Evolutionary conservation across 495 filamentous ascomycete genomes (phyloP).

Genomic region (Aspergillus steynii): DNA sequence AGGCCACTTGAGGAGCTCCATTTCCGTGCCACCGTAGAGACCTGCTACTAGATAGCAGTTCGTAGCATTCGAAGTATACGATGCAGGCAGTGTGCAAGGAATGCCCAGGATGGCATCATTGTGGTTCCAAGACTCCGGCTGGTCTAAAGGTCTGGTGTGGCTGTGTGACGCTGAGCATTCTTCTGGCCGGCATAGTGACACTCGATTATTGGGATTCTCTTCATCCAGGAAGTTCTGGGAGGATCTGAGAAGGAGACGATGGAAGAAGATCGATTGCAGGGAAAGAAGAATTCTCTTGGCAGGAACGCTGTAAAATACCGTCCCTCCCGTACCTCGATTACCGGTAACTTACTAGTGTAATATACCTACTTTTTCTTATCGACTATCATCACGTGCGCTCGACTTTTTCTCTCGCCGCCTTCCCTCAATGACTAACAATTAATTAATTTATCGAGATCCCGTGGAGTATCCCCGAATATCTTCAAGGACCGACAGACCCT

Average conservation of each 20-base stretch:
- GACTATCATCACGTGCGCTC: conserved; percentile 32
- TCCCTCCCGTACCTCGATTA: not conserved
- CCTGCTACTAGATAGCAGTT: not conserved
- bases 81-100: not conserved
- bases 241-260: not conserved
- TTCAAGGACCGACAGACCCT: not conserved
- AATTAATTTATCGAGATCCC: conserved; percentile 1
- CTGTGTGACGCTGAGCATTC: no score
- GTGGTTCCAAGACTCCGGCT: not conserved
- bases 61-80: not conserved
- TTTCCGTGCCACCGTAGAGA: no score
- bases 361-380: conserved; percentile 15
- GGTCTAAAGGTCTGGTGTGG: not conserved
- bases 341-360: not conserved
- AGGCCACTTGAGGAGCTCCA: no score
- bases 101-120: not conserved
- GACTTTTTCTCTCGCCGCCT: conserved; percentile 15
- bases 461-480: not conserved
- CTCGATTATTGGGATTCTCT: no score
- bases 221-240: not conserved
- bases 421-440: conserved; percentile 7
- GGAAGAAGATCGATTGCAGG: not conserved
- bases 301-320: conserved; percentile 8
- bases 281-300: conserved; percentile 1
- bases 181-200: no score